Base-by-base conservation (phyloP, 179 eudicot genomes). In the Gypsophila paniculata region DNA sequence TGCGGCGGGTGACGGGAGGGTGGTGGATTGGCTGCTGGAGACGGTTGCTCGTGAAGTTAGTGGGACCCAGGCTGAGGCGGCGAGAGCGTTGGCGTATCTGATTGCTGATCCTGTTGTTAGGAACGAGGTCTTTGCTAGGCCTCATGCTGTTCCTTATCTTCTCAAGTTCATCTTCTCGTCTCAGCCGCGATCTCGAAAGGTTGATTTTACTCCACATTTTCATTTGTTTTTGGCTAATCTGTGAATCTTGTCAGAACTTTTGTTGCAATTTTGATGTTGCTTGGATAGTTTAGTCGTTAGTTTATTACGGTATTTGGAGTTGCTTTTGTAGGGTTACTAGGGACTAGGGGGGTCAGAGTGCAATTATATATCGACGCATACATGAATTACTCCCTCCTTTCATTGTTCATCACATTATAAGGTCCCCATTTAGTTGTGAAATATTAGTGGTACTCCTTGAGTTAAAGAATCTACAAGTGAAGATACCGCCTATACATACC, bases 11-110 rank as follows among this genome's bases (percentile, higher is more conserved):
- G 87, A 86, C 15, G 98, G 99, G 0, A 87, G 79, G 72, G 98
- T 92, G 69, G 84, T 91, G 49, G 99, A 94, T 75, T 92, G 99
- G 96, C 62, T 94, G 8, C 79, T 94, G 48, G 88, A 90, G 77
- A 85, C 61, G 42, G 76, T 71, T 4, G 70, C 83, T 0, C 87
- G 82, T 7, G 92, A 85, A 3, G 82, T 77, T 65, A 75, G 71
- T 58, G 92, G 83, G 54, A 88, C 91, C 0, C 97, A 92, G 75
- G 95, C 93, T 0, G 99, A 95, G 85, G 84, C 96, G 4, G 99
- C 98, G 7, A 87, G 99, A 77, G 96, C 99, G 13, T 78, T 95
- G 85, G 96, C 99, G 8, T 92, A 92, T 74, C 76, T 95, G 79
- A 86, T 95, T 74, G 96, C 99, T 3, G 99, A 95, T 83, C 85